A percentile compares a stretch with the other conserved stretches of the same genome.
Evolutionary conservation across 805 yeast genomes (phyloP).

Genomic region (Yamadazyma sp.): DNA sequence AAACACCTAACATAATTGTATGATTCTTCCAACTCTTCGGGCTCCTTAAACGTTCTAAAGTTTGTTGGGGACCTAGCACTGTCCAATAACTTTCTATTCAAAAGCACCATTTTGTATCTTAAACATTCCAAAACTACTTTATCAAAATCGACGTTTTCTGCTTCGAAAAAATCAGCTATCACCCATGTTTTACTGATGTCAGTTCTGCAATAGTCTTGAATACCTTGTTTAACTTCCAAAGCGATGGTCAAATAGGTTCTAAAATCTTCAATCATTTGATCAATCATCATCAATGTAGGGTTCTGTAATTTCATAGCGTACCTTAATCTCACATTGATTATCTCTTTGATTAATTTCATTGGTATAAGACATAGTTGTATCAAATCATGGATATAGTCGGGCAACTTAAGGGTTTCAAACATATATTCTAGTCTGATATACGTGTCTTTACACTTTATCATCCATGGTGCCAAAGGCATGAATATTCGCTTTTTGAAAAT

Average conservation of each 20-base stretch:
- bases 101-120: constrained; percentile 63
- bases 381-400: constrained; percentile 66
- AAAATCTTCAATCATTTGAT: constrained; percentile 87
- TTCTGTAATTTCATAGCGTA: constrained; percentile 77
- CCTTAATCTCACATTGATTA: constrained; percentile 67
- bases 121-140: constrained; percentile 70
- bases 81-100: constrained; percentile 77
- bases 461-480: constrained; percentile 73
- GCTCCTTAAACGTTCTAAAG: constrained; percentile 84
- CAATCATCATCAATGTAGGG: constrained; percentile 95
- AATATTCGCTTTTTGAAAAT: constrained; percentile 71
- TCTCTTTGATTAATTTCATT: constrained; percentile 72
- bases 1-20: constrained; percentile 77
- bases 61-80: constrained; percentile 61
- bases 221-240: constrained; percentile 67
- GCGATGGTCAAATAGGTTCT: constrained; percentile 74
- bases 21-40: constrained; percentile 81
- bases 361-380: constrained; percentile 74
- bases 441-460: constrained; percentile 75
- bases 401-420: constrained; percentile 69
- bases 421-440: constrained; percentile 58
- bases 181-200: constrained; percentile 65
- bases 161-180: constrained; percentile 61
- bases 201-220: constrained; percentile 57
- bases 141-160: constrained; percentile 53